Percentiles rank a stretch among this genome's conserved stretches.
Evolutionary conservation across 2,329 filamentous ascomycete species (phyloP).

Genomic region (Venturia asperata): DNA sequence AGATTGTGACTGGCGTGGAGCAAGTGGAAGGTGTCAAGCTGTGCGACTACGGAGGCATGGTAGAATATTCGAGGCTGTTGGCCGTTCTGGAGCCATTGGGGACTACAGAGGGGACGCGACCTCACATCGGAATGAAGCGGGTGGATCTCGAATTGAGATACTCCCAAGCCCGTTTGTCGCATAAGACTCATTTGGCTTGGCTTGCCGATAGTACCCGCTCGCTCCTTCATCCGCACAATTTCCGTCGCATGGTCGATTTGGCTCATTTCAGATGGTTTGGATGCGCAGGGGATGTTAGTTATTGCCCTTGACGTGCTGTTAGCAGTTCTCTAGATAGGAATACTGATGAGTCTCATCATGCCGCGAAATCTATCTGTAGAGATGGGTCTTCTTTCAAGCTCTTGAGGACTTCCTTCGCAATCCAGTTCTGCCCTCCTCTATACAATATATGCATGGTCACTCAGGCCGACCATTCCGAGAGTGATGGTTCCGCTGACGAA

Average conservation of each 20-base stretch:
- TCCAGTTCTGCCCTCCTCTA: too few species aligned
- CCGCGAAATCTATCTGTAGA: too few species aligned
- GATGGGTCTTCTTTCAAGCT: too few species aligned
- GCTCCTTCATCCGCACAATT: neutral
- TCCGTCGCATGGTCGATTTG: neutral
- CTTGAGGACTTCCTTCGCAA: too few species aligned
- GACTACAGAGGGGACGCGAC: neutral
- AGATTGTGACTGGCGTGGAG: neutral
- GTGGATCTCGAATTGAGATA: neutral
- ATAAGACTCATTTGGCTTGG: constrained; percentile 4
- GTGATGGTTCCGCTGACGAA: too few species aligned
- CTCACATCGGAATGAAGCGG: neutral
- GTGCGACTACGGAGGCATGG: neutral
- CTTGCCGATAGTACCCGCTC: too few species aligned
- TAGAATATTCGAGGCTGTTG: neutral
- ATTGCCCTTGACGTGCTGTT: neutral
- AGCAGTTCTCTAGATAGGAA: neutral
- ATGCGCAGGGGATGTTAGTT: neutral
- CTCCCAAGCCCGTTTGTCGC: neutral
- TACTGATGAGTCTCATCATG: too few species aligned
- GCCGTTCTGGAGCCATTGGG: constrained; percentile 1
- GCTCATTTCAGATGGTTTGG: constrained; percentile 1
- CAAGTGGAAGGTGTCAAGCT: neutral
- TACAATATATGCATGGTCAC: too few species aligned
- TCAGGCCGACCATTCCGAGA: too few species aligned